A percentile compares a stretch with the other conserved stretches of the same genome.
phyloP scores from a whole-genome alignment of 768 basidiomycete genomes.

The Hericium coralloides region DNA sequence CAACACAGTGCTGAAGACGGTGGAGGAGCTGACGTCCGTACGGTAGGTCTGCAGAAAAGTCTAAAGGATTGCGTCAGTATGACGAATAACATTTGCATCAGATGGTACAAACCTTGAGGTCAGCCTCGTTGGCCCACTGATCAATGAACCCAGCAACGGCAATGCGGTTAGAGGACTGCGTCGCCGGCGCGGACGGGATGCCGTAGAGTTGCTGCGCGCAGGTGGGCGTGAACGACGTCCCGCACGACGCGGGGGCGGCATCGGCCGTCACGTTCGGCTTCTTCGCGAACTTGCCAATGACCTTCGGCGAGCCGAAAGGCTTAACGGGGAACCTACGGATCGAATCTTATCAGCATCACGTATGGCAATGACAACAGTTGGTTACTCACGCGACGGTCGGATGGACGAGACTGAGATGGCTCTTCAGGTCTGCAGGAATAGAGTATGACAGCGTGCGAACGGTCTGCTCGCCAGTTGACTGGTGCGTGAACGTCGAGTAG shows the following conservation, averaged over 20 bases:
- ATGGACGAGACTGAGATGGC: conserved; percentile 13
- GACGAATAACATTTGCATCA: neutral
- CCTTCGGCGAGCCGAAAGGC: neutral
- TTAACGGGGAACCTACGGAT: neutral
- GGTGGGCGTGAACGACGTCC: conserved; percentile 1
- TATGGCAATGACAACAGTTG: neutral
- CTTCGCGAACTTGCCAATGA: neutral
- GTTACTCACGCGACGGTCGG: conserved; percentile 13
- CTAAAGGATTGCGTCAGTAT: neutral
- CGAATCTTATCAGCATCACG: neutral
- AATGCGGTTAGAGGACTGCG: conserved; percentile 10
- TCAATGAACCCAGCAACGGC: conserved; percentile 12
- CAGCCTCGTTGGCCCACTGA: conserved; percentile 1
- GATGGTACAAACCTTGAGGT: neutral
- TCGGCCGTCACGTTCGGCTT: neutral
- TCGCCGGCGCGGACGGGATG: conserved; percentile 12
- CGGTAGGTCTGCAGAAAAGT: neutral
- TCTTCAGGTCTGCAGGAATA: conserved; percentile 9
- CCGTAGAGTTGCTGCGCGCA: conserved; percentile 16
- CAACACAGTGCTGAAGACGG: neutral
- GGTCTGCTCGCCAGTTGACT: conserved; percentile 6
- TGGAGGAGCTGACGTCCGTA: neutral
- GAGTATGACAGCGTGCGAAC: conserved; percentile 15
- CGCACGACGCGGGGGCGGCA: neutral
- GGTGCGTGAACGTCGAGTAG: conserved; percentile 10